Conservation (phyloP, 306 rosid species). For the Rosa multiflora region DNA sequence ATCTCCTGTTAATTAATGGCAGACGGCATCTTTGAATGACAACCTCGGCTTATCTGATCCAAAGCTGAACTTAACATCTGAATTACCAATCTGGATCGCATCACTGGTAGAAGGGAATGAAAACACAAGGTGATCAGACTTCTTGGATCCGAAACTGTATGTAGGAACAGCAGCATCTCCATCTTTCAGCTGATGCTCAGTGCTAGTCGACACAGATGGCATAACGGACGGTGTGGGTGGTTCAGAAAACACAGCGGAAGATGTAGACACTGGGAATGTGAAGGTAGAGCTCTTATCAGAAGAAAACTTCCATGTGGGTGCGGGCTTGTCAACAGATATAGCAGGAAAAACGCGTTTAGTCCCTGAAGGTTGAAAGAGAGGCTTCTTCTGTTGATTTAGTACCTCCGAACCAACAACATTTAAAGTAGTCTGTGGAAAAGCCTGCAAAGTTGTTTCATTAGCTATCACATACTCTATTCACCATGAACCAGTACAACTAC, state of each 20-base stretch:
- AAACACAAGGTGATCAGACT: slow-evolving; percentile 51
- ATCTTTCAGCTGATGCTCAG: slow-evolving; percentile 39
- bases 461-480: neutral
- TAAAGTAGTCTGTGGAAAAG: slow-evolving; percentile 29
- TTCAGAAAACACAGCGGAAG: slow-evolving; percentile 53
- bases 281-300: slow-evolving; percentile 60
- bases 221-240: slow-evolving; percentile 79
- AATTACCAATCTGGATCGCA: slow-evolving; percentile 31
- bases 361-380: slow-evolving; percentile 29
- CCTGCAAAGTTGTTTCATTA: slow-evolving; percentile 40
- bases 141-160: slow-evolving; percentile 57
- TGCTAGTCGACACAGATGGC: slow-evolving; percentile 47
- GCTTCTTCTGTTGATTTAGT: slow-evolving; percentile 38
- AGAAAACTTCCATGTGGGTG: slow-evolving; percentile 52
- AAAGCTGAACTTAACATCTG: slow-evolving; percentile 60
- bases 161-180: slow-evolving; percentile 36
- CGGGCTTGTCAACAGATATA: slow-evolving; percentile 59
- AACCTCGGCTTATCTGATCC: slow-evolving; percentile 60
- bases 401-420: slow-evolving; percentile 14
- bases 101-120: slow-evolving; percentile 70
- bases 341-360: slow-evolving; percentile 60
- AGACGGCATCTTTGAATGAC: slow-evolving; percentile 56
- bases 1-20: slow-evolving; percentile 36
- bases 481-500: neutral
- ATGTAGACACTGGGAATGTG: slow-evolving; percentile 73